These are phyloP conservation scores for Tolypocladium ovalisporum DNA, from an alignment of 2,329 filamentous ascomycete genomes.

Conservation along the genomic window DNA sequence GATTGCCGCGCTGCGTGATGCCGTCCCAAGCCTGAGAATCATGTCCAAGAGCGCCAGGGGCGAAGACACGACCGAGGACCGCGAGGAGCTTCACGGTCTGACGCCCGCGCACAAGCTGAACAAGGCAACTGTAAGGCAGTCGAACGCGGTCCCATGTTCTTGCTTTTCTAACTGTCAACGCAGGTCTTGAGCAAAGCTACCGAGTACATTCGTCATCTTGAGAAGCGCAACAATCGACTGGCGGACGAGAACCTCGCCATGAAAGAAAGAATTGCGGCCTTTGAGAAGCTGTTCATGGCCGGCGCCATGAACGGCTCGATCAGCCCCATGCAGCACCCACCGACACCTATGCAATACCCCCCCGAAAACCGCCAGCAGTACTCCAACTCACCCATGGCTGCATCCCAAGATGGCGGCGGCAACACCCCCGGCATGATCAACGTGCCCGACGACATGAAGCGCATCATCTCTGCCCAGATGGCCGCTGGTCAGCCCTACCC, in stretches of 20 bases:
- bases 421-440: constrained; percentile 48
- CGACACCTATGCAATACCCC: constrained; percentile 40
- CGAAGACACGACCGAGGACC: constrained; percentile 60
- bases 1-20: constrained; percentile 83
- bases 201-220: constrained; percentile 88
- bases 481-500: constrained; percentile 43
- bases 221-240: constrained; percentile 77
- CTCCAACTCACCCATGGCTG: constrained; percentile 31
- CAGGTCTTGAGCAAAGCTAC: constrained; percentile 84
- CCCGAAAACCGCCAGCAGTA: constrained; percentile 31
- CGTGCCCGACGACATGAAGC: constrained; percentile 56
- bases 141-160: too few species aligned
- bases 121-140: constrained; percentile 66
- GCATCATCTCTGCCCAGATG: constrained; percentile 47
- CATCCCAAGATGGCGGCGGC: constrained; percentile 27
- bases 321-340: constrained; percentile 41
- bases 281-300: constrained; percentile 69
- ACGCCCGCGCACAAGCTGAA: constrained; percentile 89
- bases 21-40: constrained; percentile 79
- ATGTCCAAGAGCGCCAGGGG: constrained; percentile 63
- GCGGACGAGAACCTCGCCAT: constrained; percentile 71
- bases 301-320: constrained; percentile 58
- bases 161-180: not conserved
- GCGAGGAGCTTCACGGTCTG: constrained; percentile 64
- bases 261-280: constrained; percentile 65